Conservation (phyloP, 148 eudicot species). For the Oxyria digyna region DNA sequence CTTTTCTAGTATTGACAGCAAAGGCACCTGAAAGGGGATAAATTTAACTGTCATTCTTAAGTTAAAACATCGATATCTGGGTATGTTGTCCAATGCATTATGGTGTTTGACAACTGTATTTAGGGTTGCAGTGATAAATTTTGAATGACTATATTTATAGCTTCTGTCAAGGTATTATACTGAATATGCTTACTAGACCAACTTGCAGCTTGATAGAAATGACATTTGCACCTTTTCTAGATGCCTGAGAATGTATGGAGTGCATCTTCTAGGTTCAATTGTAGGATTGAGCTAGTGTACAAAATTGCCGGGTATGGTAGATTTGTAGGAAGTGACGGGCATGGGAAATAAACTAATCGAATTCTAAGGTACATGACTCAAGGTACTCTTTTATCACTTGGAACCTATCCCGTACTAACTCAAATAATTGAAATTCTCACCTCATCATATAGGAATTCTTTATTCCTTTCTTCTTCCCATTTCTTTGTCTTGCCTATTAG, state of each 20-base stretch:
- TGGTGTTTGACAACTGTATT: too few species aligned
- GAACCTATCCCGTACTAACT: neutral
- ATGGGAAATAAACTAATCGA: neutral
- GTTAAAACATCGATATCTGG: too few species aligned
- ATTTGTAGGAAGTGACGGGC: neutral
- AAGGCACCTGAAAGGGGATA: slow-evolving; percentile 51
- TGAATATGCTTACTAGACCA: neutral
- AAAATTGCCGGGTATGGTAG: neutral
- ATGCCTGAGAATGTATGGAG: neutral
- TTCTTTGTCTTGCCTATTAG: slow-evolving; percentile 52
- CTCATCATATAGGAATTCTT: slow-evolving; percentile 73
- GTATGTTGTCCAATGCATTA: too few species aligned
- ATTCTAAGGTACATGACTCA: neutral
- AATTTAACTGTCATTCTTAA: slow-evolving; percentile 1
- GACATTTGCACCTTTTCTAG: neutral
- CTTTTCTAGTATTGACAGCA: slow-evolving; percentile 79
- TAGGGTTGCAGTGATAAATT: too few species aligned
- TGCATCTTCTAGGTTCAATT: neutral
- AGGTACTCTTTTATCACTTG: neutral
- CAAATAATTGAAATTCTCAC: slow-evolving; percentile 24
- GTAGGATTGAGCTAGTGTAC: neutral
- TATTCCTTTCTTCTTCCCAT: slow-evolving; percentile 84
- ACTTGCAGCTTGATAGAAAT: neutral
- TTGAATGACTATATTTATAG: too few species aligned
- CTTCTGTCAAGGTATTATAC: neutral